Evolutionary conservation across 1,284 basidiomycete genomes (phyloP), one percentile per base, ranked within the genome.

Genomic region (Puccinia brachypodii): DNA sequence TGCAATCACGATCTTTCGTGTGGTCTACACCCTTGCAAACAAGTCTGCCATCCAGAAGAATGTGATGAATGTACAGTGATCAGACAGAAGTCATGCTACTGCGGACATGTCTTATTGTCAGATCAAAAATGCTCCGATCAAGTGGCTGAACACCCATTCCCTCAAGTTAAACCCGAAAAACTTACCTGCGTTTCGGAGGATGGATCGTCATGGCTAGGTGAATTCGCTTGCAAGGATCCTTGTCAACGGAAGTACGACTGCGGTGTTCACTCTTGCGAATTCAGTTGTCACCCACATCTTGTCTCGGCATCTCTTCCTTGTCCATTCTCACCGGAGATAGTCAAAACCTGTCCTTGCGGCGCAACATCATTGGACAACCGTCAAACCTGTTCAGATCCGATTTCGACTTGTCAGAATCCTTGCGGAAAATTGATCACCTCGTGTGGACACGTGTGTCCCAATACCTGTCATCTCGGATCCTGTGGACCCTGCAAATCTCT

Each of bases 191-290:
- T 69, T 33, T 71, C 76, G 16, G 1, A 47, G 36, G 47, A 79
- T 50, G 76, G 66, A 40, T 71, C 36, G n/a, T 8, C 14, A 44
- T 80, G 69, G 69, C 28, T 80, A 13, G 78, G 69, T 19, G 78
- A 80, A 73, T 80, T 80, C 25, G 28, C 53, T 31, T 80, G 78
- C 42, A 42, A 80, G 28, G 33, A 69, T 36, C 33, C 56, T n/a
- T 80, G 78, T 53, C 50, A 16, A 19, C 64, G 78, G 78, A 73
- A 47, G n/a, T 80, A 72, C 50, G 78, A 73, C 31, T 80, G 78
- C 69, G 47, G 58, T 13, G 50, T 80, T 50, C 78, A 80, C 53
- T 28, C 78, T 11, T 80, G 78, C 58, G 33, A 69, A 62, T 73
- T 69, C 19, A 64, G n/a, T 38, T 80, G 78, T 73, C 78, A 80